These are phyloP conservation scores for Hypoxylon crocopeplum DNA, from an alignment of 495 filamentous ascomycete genomes.

Conservation along the genomic window DNA sequence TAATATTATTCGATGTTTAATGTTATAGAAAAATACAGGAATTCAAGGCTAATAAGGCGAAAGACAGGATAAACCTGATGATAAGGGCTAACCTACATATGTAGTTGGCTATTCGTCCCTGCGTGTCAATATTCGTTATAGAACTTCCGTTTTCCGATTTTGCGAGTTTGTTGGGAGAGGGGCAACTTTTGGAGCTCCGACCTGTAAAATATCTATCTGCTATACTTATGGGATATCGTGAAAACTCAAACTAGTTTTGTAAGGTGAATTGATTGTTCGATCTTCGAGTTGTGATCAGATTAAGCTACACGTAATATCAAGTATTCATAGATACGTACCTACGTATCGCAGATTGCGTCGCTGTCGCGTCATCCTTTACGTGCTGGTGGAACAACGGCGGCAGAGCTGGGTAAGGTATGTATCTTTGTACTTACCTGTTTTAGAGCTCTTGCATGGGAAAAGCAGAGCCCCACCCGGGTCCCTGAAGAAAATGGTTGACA, in stretches of 20 bases:
- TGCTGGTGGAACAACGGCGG: neutral
- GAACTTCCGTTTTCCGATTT: too few species aligned
- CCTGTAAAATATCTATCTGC: neutral
- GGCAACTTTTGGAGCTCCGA: slow-evolving; percentile 2
- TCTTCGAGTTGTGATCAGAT: neutral
- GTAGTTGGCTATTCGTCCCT: neutral
- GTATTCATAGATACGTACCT: neutral
- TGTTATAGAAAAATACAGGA: too few species aligned
- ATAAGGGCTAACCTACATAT: too few species aligned
- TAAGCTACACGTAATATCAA: neutral
- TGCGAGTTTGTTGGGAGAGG: slow-evolving; percentile 33
- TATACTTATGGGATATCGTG: neutral
- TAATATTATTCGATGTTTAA: too few species aligned
- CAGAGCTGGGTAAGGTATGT: neutral
- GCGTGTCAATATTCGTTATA: too few species aligned
- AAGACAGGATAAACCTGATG: too few species aligned
- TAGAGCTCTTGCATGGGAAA: too few species aligned
- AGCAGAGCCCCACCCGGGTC: too few species aligned
- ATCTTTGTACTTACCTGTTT: too few species aligned
- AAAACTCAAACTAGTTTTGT: too few species aligned
- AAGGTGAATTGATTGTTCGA: too few species aligned
- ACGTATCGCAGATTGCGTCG: neutral
- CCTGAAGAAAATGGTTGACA: slow-evolving; percentile 11
- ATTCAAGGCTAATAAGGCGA: too few species aligned
- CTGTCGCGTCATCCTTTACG: neutral